Conservation (phyloP, 225 moss, liverwort and hornwort species). For the Asterella californica region DNA sequence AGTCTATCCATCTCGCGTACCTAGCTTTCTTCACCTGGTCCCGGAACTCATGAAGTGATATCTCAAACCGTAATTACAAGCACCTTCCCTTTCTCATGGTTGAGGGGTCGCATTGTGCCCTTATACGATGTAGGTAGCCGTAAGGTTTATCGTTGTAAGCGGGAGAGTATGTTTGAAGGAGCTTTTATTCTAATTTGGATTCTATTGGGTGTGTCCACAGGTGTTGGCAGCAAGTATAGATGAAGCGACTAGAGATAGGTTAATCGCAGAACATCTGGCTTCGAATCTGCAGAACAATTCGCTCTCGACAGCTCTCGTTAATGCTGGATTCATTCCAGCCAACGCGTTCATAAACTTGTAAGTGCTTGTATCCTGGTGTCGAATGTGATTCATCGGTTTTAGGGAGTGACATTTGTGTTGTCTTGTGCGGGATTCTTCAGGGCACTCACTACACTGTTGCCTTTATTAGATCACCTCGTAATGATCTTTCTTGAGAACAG, state of each 20-base stretch:
- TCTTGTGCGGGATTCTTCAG: background rate
- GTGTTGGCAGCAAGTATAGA: constrained; percentile 26
- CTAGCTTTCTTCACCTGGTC: background rate
- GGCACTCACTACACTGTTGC: background rate
- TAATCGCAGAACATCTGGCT: constrained; percentile 29
- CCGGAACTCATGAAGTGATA: background rate
- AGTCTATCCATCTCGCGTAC: background rate
- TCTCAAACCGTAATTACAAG: background rate
- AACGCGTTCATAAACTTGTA: constrained; percentile 15
- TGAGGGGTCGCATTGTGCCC: background rate
- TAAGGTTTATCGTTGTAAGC: background rate
- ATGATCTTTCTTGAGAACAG: background rate
- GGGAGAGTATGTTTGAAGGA: background rate
- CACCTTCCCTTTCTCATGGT: background rate
- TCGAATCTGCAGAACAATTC: constrained; percentile 15
- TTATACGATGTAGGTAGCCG: background rate
- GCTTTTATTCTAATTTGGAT: too few species aligned
- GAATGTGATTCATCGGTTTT: background rate
- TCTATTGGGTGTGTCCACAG: constrained; percentile 11
- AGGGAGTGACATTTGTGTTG: background rate
- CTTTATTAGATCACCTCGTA: background rate
- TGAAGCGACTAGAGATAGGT: constrained; percentile 35
- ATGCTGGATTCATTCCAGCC: constrained; percentile 16
- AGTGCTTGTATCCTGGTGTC: background rate
- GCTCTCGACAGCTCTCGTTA: constrained; percentile 3